A percentile compares a stretch with the other conserved stretches of the same genome.
phyloP scores from a whole-genome alignment of 1,284 basidiomycete species.

The Cystobasidium slooffiae region DNA sequence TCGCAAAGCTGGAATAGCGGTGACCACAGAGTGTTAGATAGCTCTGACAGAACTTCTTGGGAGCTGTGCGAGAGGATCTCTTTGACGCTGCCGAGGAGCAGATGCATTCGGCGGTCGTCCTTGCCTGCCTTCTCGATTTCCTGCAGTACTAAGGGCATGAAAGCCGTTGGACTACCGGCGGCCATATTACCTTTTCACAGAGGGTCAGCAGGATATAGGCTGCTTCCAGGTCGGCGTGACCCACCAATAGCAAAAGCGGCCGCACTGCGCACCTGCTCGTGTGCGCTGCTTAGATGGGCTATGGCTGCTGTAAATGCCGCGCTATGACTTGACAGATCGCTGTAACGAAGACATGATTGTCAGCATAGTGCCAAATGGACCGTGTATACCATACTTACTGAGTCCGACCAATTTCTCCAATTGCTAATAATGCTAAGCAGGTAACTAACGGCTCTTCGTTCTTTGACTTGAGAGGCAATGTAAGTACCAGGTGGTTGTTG shows the following conservation, averaged over 20 bases:
- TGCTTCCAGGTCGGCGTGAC: neutral
- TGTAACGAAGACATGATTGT: slow-evolving; percentile 54
- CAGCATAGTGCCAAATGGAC: too few species aligned
- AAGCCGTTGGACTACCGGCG: slow-evolving; percentile 82
- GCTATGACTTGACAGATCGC: slow-evolving; percentile 77
- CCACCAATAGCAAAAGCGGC: slow-evolving; percentile 88
- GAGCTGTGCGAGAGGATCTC: slow-evolving; percentile 95
- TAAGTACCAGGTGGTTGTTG: neutral
- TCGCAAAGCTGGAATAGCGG: slow-evolving; percentile 82
- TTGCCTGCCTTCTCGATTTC: slow-evolving; percentile 70
- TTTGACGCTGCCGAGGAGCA: slow-evolving; percentile 89
- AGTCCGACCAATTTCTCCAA: slow-evolving; percentile 87
- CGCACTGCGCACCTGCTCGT: slow-evolving; percentile 81
- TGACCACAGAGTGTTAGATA: slow-evolving; percentile 86
- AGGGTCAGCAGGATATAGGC: slow-evolving; percentile 52
- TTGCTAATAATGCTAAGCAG: slow-evolving; percentile 79
- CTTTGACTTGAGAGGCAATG: neutral
- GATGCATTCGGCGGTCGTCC: slow-evolving; percentile 73
- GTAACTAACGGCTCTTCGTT: slow-evolving; percentile 70
- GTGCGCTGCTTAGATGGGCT: slow-evolving; percentile 71
- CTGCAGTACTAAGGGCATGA: slow-evolving; percentile 82
- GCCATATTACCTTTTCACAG: slow-evolving; percentile 78
- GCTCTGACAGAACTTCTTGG: slow-evolving; percentile 74
- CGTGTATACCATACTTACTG: slow-evolving; percentile 63
- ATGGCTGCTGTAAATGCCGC: slow-evolving; percentile 76